Evolutionary conservation across 2,329 filamentous ascomycete species (phyloP).

Genomic region (Colletotrichum truncatum): DNA sequence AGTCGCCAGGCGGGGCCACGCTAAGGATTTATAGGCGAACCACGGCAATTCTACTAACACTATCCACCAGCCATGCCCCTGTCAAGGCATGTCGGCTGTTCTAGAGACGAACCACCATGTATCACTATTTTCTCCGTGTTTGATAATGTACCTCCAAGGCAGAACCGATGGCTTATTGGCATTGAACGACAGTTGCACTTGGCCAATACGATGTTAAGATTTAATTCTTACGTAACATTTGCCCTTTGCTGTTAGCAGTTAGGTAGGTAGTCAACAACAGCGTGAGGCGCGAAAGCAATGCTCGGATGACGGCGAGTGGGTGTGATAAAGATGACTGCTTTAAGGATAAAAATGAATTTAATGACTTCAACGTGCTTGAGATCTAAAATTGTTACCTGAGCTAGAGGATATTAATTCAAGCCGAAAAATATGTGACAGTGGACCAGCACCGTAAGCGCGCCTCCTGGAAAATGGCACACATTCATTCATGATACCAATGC

Average conservation of each 20-base stretch:
- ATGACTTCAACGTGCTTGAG: no score
- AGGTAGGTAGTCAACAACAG: neutral
- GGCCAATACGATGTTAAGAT: neutral
- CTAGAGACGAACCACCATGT: conserved; percentile 21
- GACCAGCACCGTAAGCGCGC: no score
- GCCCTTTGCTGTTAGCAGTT: neutral
- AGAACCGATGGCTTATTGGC: neutral
- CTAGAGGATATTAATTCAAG: no score
- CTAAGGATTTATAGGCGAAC: neutral
- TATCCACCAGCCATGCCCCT: conserved; percentile 5
- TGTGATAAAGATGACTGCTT: no score
- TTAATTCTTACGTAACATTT: neutral
- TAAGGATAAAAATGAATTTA: no score
- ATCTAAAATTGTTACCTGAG: no score
- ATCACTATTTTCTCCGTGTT: conserved; percentile 28
- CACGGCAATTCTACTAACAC: neutral
- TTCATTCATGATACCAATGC: no score
- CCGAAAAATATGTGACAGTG: no score
- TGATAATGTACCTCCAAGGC: conserved; percentile 11
- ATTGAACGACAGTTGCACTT: neutral
- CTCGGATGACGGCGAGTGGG: no score
- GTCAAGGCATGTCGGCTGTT: conserved; percentile 1
- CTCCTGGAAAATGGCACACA: no score
- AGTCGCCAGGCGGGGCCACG: neutral
- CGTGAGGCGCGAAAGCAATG: no score